Evolutionary conservation across 164 flowering plant species (phyloP), one percentile per base, ranked within the genome.

Genomic region (Saururus chinensis): DNA sequence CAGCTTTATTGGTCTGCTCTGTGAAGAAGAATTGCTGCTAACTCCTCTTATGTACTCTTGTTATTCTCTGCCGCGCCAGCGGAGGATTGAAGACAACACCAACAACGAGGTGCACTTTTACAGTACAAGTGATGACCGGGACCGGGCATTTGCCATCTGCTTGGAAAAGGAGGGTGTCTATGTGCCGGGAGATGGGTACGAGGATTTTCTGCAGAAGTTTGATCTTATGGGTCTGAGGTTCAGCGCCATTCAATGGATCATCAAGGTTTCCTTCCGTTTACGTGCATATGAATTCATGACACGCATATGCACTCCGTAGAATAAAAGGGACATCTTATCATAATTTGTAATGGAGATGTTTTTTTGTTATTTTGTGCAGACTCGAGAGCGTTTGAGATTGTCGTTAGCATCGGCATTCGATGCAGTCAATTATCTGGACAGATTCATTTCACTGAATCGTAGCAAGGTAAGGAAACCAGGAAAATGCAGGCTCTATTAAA

Each of bases 381-480:
- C 74, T 57, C 73, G 63, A 19, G 56, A 60, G 37, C 74, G 85
- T 22, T 66, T 83, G 67, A 73, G 71, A 73, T 76, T 87, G 49
- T 77, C 77, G 16, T 22, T 51, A 4, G 78, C 45, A 53, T 71
- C 85, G 10, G 60, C 79, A 21, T 85, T 80, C 64, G 52, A 25
- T 20, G 90, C 95, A 9, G 77, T 68, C 37, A 87, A 83, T 74
- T 80, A 80, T 68, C 65, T 87, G 11, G 95, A 87, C 61, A 79
- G 95, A 1, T 84, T 81, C 64, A 59, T 83, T 42, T 84, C 88
- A 3, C 19, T 57, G 55, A 70, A 64, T 41, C 68, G 65, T 12
- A 70, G 75, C 70, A 76, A 69, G 24, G 87, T 82, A 74, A 74
- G 77, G 4, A 62, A 4, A 52, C 16, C 7, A 41, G 26, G n/a